phyloP scores from a whole-genome alignment of 371 early-diverging fungal species.

The Batrachochytrium dendrobatidis region DNA sequence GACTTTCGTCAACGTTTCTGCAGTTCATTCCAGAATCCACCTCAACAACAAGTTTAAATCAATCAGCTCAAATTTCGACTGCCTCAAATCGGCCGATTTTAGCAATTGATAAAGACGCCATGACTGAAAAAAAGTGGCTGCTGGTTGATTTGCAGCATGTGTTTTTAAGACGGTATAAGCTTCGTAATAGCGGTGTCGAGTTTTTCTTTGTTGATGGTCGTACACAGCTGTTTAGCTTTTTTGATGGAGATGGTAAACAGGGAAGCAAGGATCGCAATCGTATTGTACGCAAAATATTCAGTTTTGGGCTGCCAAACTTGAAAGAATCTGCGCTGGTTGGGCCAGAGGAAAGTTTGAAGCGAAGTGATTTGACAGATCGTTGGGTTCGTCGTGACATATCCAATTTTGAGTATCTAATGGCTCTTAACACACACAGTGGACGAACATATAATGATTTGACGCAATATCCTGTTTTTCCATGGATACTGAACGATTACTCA shows the following conservation, averaged over 20 bases:
- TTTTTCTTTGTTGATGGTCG: constrained; percentile 57
- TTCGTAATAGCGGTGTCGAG: constrained; percentile 55
- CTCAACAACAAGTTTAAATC: constrained; percentile 11
- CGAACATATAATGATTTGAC: constrained; percentile 46
- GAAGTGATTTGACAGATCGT: constrained; percentile 50
- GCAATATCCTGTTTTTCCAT: constrained; percentile 50
- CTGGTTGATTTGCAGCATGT: constrained; percentile 44
- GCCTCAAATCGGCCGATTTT: background rate
- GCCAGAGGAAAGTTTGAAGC: constrained; percentile 31
- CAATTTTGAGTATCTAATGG: constrained; percentile 78
- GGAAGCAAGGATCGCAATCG: constrained; percentile 35
- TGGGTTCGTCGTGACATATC: constrained; percentile 72
- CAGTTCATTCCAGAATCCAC: constrained; percentile 39
- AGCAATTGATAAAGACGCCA: background rate
- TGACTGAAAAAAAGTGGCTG: constrained; percentile 30
- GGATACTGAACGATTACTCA: constrained; percentile 46
- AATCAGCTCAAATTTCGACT: background rate
- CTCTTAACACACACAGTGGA: constrained; percentile 59
- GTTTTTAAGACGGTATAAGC: constrained; percentile 52
- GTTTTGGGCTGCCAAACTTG: constrained; percentile 31
- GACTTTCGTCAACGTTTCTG: constrained; percentile 35
- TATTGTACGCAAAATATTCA: constrained; percentile 38
- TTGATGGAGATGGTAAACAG: constrained; percentile 6
- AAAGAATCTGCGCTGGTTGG: constrained; percentile 20
- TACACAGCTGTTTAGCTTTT: constrained; percentile 52